A percentile compares a stretch with the other conserved stretches of the same genome.
These are phyloP conservation scores for Arachnopeziza araneosa DNA, from an alignment of 2,329 filamentous ascomycete species.

Conservation along the genomic window DNA sequence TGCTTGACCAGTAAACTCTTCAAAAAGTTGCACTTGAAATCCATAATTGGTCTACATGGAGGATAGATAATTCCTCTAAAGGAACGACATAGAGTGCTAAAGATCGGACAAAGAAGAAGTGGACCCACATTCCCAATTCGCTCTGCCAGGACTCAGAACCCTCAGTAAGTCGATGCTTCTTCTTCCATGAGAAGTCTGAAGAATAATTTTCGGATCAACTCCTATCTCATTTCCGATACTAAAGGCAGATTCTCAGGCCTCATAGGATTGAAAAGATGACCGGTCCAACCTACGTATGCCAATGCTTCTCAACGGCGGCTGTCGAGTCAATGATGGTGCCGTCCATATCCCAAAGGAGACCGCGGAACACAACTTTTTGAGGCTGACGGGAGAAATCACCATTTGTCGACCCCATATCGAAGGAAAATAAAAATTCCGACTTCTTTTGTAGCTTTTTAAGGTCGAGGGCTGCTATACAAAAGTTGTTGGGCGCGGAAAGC, in stretches of 20 bases:
- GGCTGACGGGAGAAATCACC: constrained; percentile 18
- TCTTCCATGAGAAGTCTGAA: constrained; percentile 86
- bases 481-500: constrained; percentile 18
- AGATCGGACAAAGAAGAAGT: neutral
- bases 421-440: constrained; percentile 24
- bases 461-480: constrained; percentile 12
- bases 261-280: neutral
- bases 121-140: constrained; percentile 84
- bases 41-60: neutral
- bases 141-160: constrained; percentile 74
- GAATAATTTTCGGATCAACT: constrained; percentile 76
- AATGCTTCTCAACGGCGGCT: constrained; percentile 67
- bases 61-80: neutral
- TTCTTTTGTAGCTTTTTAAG: neutral
- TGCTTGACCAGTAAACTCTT: neutral
- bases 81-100: neutral
- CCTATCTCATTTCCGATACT: constrained; percentile 80
- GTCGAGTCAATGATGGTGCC: constrained; percentile 5
- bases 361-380: constrained; percentile 22
- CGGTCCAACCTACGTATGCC: constrained; percentile 44
- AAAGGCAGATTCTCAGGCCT: constrained; percentile 4
- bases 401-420: constrained; percentile 22
- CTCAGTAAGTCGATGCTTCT: constrained; percentile 81
- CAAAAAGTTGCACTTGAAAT: neutral
- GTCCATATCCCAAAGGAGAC: constrained; percentile 57